These are phyloP conservation scores for Cutaneotrichosporon daszewskae DNA, from an alignment of 1,284 basidiomycete genomes.

Conservation along the genomic window DNA sequence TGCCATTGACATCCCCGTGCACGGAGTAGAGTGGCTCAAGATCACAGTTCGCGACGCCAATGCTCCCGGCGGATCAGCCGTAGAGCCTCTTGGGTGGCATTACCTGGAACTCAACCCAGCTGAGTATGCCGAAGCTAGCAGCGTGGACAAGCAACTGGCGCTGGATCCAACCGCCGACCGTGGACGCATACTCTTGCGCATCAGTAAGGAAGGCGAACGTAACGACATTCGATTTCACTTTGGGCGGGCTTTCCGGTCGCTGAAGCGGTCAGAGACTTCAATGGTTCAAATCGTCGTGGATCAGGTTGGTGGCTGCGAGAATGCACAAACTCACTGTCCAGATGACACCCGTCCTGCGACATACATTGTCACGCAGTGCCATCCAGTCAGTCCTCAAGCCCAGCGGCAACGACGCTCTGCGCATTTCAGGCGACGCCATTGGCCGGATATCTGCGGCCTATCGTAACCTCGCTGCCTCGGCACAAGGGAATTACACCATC, in stretches of 20 bases:
- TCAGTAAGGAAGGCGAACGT: constrained; percentile 98
- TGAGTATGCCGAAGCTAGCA: too few relatives aligned
- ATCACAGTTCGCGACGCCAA: too few relatives aligned
- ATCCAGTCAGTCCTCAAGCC: constrained; percentile 71
- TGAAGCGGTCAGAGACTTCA: constrained; percentile 90
- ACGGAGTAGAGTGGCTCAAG: constrained; percentile 83
- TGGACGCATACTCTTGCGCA: constrained; percentile 78
- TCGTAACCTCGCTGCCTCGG: constrained; percentile 61
- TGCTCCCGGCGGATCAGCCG: too few relatives aligned
- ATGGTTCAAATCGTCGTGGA: constrained; percentile 97
- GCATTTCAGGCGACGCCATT: constrained; percentile 50
- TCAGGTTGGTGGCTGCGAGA: constrained; percentile 57
- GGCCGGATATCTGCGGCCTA: constrained; percentile 73
- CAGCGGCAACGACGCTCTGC: constrained; percentile 52
- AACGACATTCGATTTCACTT: constrained; percentile 98
- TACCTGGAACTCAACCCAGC: too few relatives aligned
- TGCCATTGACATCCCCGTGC: constrained; percentile 86
- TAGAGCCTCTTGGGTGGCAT: too few relatives aligned
- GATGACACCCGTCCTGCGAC: constrained; percentile 92
- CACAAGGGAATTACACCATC: constrained; percentile 61
- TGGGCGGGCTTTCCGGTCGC: constrained; percentile 85
- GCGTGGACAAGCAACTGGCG: too few relatives aligned
- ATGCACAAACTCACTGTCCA: constrained; percentile 36
- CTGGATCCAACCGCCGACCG: too few relatives aligned
- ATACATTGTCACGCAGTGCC: constrained; percentile 73